Evolutionary conservation across 306 rosid genomes (phyloP), one percentile per base, ranked within the genome.

Genomic region (Prunus fruticosa): DNA sequence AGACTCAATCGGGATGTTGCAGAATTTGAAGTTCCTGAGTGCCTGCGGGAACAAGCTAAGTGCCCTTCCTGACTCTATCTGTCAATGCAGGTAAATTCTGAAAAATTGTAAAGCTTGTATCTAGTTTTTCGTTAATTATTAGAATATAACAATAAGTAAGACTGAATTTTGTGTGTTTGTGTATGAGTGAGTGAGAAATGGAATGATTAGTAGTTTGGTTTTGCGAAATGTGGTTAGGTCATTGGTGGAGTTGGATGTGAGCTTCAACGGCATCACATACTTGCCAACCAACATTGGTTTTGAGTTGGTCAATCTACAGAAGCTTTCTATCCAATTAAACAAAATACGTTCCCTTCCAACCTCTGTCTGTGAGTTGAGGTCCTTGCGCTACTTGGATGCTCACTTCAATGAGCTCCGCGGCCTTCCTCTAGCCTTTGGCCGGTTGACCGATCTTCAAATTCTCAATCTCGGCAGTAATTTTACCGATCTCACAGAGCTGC

Each of bases 211-310:
- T 27, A 9, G 25, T 41, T 67, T 67, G 51, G 15, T 11, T 25
- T 11, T 46, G 54, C 5, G 11, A 43, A 79, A 77, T 82, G 72
- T 66, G 65, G 16, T 61, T 84, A 96, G 99, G 89, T 92, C 98
- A 62, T 80, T 96, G 90, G 98, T 92, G 85, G 98, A 89, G 91
- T 81, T 96, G 78, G 93, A 96, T 82, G 97, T 79, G 61, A 88
- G 98, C 88, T 96, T 88, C 88, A 96, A 92, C 84, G 51, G 76
- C 77, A 85, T 96, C 32, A 19, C 89, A n/a, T 96, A 92, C 89
- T 86, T 96, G 93, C 99, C 99, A 72, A 96, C 99, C 61, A 91
- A 96, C 90, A 87, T 96, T 47, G 99, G 99, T 76, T 81, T 51
- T 51, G 96, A 91, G 71, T 72, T 96, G 76, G 83, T 34, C 41